These are phyloP conservation scores for Byssothecium circinans DNA, from an alignment of 2,329 filamentous ascomycete species.

Conservation along the genomic window DNA sequence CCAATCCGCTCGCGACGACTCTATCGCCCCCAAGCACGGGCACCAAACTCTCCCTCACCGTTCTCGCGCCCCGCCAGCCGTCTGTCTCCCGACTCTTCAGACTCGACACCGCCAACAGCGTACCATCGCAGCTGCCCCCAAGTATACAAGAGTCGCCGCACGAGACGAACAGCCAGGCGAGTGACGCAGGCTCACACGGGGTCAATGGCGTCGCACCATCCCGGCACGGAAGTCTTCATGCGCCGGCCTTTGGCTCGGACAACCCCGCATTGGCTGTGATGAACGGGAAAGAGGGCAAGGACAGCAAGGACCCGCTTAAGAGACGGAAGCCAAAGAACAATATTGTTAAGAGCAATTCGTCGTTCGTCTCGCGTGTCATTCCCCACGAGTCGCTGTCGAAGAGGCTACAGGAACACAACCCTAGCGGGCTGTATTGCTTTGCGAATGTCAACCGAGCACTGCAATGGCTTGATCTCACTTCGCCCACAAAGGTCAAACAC, in stretches of 20 bases:
- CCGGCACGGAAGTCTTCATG: constrained; percentile 35
- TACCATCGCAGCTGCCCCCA: constrained; percentile 45
- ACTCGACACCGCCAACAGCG: constrained; percentile 46
- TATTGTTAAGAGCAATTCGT: constrained; percentile 97
- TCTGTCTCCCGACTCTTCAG: constrained; percentile 48
- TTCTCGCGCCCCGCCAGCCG: constrained; percentile 59
- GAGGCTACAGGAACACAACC: constrained; percentile 74
- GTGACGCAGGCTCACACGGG: constrained; percentile 49
- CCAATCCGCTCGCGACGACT: constrained; percentile 86
- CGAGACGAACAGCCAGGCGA: constrained; percentile 49
- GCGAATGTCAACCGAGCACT: constrained; percentile 94
- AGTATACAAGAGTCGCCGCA: constrained; percentile 51
- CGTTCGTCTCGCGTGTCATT: constrained; percentile 96
- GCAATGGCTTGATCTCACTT: constrained; percentile 91
- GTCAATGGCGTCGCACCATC: constrained; percentile 38
- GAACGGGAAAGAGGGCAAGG: constrained; percentile 58
- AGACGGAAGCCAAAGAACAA: constrained; percentile 95
- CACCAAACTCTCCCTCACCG: constrained; percentile 79
- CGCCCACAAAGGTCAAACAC: constrained; percentile 62
- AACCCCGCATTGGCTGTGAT: constrained; percentile 69
- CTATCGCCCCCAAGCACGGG: constrained; percentile 82
- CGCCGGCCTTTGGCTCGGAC: constrained; percentile 79
- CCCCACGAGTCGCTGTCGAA: constrained; percentile 80
- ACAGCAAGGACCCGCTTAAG: constrained; percentile 68
- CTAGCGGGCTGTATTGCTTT: constrained; percentile 84